Evolutionary conservation across 441 rosid genomes (phyloP).

Genomic region (Populus hybrid): DNA sequence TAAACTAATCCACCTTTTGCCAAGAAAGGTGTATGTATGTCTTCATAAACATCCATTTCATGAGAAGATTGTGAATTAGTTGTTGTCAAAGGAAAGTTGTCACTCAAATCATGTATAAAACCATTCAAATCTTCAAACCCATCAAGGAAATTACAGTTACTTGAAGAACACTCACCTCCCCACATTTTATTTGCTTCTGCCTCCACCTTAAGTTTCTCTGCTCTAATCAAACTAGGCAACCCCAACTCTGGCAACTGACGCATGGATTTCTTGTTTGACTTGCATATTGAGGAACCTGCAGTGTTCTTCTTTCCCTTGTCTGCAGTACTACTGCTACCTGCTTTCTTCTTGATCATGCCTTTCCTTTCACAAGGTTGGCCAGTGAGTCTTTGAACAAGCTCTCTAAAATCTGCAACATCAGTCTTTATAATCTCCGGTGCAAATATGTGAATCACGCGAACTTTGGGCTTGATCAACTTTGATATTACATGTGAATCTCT

Average conservation of each 20-base stretch:
- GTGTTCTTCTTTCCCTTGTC: background rate
- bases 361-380: conserved; percentile 39
- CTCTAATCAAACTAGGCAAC: background rate
- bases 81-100: conserved; percentile 1
- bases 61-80: conserved; percentile 1
- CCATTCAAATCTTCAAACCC: conserved; percentile 26
- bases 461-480: conserved; percentile 42
- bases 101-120: conserved; percentile 14
- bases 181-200: conserved; percentile 13
- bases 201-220: conserved; percentile 18
- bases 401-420: conserved; percentile 73
- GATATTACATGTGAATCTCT: conserved; percentile 26
- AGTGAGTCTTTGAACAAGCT: conserved; percentile 76
- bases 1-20: background rate
- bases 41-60: conserved; percentile 7
- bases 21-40: background rate
- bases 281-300: background rate
- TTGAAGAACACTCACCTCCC: background rate
- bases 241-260: conserved; percentile 5
- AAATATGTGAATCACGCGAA: conserved; percentile 75
- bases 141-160: conserved; percentile 7
- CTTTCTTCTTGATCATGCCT: conserved; percentile 10
- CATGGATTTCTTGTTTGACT: conserved; percentile 1
- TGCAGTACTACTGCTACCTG: background rate
- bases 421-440: conserved; percentile 91